Conservation (phyloP, 129 eudicot genomes). For the Daucus carota region DH1_v3.0 NC_030385.2:44136001-44136500, state of each 20-base stretch:
- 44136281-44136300: neutral
- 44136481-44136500: no score
- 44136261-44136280: neutral
- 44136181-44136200: neutral
- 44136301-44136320: neutral
- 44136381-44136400: neutral
- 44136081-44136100: no score
- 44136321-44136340: neutral
- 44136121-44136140: neutral
- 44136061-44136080: no score
- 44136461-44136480: neutral
- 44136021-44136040: neutral
- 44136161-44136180: neutral
- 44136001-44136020: neutral
- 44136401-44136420: no score
- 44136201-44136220: neutral
- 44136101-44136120: no score
- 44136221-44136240: no score
- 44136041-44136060: no score
- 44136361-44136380: neutral
- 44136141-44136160: neutral
- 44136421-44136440: no score
- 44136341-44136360: neutral
- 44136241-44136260: neutral
- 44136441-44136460: neutral